Conservation (phyloP, 1,284 basidiomycete species). For the Volvariella volvacea region DNA sequence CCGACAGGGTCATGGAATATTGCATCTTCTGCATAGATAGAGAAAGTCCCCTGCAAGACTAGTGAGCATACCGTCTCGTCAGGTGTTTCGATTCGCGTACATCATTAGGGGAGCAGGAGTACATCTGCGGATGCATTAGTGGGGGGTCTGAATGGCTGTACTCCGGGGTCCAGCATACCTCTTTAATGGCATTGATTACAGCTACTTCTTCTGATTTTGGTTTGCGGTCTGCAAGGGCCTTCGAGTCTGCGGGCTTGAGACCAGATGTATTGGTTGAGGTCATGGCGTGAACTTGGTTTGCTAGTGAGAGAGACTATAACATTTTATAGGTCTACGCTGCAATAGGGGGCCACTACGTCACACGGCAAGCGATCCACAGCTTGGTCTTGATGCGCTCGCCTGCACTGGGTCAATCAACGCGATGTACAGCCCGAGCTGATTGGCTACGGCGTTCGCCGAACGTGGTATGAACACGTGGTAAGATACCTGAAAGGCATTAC, state of each 20-base stretch:
- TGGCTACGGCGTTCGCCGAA: conserved; percentile 3
- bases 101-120: conserved; percentile 34
- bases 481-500: conserved; percentile 2
- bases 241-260: conserved; percentile 30
- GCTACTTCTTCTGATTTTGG: conserved; percentile 29
- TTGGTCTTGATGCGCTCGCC: too few species aligned
- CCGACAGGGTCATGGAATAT: conserved; percentile 46
- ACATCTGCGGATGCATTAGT: conserved; percentile 24
- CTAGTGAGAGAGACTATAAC: conserved; percentile 7
- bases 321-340: background rate
- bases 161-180: too few species aligned
- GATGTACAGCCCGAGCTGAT: too few species aligned
- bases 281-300: conserved; percentile 17
- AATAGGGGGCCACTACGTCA: conserved; percentile 1
- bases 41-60: conserved; percentile 31
- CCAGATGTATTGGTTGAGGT: conserved; percentile 35
- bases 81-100: conserved; percentile 18
- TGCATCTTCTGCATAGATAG: conserved; percentile 35
- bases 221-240: conserved; percentile 29
- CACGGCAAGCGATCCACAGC: background rate
- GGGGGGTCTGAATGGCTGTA: too few species aligned
- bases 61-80: background rate
- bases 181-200: conserved; percentile 34
- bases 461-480: background rate
- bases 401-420: too few species aligned